Evolutionary conservation across 2,329 filamentous ascomycete species (phyloP), one percentile per base, ranked within the genome.

Genomic region (Dendrostoma leiphaemia): DNA sequence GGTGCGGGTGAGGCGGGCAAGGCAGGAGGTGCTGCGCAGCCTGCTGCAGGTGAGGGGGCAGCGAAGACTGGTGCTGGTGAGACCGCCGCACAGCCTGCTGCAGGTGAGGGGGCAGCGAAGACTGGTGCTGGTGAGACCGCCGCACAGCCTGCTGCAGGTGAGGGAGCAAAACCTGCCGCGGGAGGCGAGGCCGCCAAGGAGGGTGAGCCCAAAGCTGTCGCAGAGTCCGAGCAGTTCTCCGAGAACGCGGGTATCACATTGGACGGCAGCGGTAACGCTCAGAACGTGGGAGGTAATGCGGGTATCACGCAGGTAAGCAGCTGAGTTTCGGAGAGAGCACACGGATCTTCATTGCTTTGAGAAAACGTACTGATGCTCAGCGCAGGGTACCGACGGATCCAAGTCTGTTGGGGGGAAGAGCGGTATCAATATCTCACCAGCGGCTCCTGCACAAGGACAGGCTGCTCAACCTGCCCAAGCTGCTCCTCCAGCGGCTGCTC

Each of bases 211-310:
- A 48, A 53, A 15, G 55, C 55, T 15, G 40, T 54, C 24, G 41
- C 37, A 13, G 55, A 58, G 19, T 48, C 47, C n/a, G 55, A 58
- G 47, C 55, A 58, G 44, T 58, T 58, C 37, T 54, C 51, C 29
- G 55, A 58, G 37, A 37, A 58, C n/a, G 51, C 55, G 6, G 55
- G 55, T 13, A 58, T 58, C 34, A 46, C 52, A 5, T 10, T 58
- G 2, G 55, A 53, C 4, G 48, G 52, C 13, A 48, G 55, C 31
- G 55, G 55, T 10, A 32, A 51, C 21, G 32, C 48, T 3, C 43
- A 54, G 43, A 58, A 58, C 43, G 23, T 58, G 6, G 55, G 55
- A 43, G 55, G 55, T 19, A 46, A 58, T 32, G 37, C 55, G 19
- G 55, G 55, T 8, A 58, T 58, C 28, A 58, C 55, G n/a, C 31